Conservation (phyloP, 352 stramenopile species). For the Pythium utonaiense region DNA sequence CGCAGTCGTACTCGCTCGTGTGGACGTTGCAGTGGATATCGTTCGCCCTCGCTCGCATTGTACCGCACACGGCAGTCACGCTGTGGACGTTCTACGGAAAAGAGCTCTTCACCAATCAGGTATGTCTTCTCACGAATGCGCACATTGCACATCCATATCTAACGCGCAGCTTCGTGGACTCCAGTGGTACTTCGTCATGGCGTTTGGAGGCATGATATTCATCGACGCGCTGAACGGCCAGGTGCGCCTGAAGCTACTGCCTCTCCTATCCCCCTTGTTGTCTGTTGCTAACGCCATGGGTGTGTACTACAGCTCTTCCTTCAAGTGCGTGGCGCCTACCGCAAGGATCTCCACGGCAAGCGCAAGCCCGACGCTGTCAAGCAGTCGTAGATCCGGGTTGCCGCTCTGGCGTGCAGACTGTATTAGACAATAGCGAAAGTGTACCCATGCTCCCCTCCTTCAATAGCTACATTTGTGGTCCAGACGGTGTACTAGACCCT, state of each 20-base stretch:
- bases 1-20: slow-evolving; percentile 32
- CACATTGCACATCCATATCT: no score
- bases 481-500: neutral
- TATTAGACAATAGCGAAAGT: neutral
- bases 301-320: slow-evolving; percentile 42
- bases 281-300: no score
- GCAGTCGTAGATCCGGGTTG: slow-evolving; percentile 2
- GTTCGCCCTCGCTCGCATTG: slow-evolving; percentile 42
- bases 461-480: neutral
- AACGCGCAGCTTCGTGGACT: no score
- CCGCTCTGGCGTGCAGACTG: no score
- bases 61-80: slow-evolving; percentile 43
- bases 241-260: slow-evolving; percentile 23
- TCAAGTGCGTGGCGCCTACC: slow-evolving; percentile 46
- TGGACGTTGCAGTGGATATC: slow-evolving; percentile 56
- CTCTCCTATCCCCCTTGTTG: no score
- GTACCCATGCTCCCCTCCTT: slow-evolving; percentile 4
- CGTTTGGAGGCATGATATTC: slow-evolving; percentile 72
- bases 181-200: slow-evolving; percentile 57
- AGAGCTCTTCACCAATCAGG: slow-evolving; percentile 40
- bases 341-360: slow-evolving; percentile 33
- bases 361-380: slow-evolving; percentile 5
- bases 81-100: slow-evolving; percentile 42
- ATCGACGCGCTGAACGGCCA: slow-evolving; percentile 68
- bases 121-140: no score